Evolutionary conservation across 2,329 filamentous ascomycete genomes (phyloP), one percentile per base, ranked within the genome.

Genomic region (Dactylella cylindrospora): DNA sequence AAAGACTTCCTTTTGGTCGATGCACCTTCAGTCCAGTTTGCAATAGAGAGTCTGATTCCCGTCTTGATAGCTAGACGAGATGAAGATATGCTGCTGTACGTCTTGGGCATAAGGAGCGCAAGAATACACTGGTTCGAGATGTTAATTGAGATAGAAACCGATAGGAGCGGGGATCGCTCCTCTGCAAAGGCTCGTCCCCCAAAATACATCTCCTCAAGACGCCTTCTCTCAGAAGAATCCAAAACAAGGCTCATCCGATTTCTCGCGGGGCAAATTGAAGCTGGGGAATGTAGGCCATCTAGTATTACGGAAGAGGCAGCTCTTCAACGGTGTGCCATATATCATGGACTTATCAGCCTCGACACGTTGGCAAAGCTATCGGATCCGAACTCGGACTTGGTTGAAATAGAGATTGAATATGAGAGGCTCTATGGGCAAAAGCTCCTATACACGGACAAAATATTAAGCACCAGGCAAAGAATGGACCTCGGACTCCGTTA

Each of bases 401-500:
- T 22, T 9, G 10, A 29, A 5, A 10, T 53, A 2, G 49, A 53
- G 13, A 2, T 12, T 13, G 4, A 5, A 3, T 36, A 52, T 9
- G 17, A 17, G 6, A 8, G 5, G 9, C 10, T 22, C n/a, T 43
- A 22, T 15, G 31, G 22, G 8, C 2, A 13, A 10, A 2, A 1
- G 7, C 4, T 45, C 7, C 31, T 44, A 5, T 15, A 31, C 23
- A 7, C 15, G 7, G 7, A 7, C 7, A 8, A 3, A 2, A 7
- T n/a, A 15, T 2, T 29, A 10, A 19, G 15, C n/a, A n/a, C 31
- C 23, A 2, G n/a, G 5, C 7, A 7, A 23, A 31, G 36, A 8
- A 12, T 54, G 10, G 10, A 29, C n/a, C 20, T 25, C 7, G 50
- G 50, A 15, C 46, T 54, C n/a, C 40, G 33, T 9, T 32, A 25